Base-by-base conservation (phyloP, 2,329 filamentous ascomycete genomes). In the Aspergillus sp. region DNA sequence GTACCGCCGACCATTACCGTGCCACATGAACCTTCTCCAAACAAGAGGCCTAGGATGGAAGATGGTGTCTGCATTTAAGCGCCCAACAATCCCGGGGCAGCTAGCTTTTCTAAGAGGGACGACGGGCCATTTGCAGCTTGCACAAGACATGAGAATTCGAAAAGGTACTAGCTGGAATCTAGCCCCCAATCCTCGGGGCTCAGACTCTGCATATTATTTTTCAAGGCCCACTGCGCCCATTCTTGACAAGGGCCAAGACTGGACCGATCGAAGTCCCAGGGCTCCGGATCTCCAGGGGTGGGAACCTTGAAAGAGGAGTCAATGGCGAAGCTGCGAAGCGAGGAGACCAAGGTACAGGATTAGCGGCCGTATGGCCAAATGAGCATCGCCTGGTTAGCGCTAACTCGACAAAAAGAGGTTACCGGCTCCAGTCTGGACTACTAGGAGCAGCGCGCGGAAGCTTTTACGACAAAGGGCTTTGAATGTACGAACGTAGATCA, bases 41-140 rank as follows among this genome's bases (percentile, higher is more conserved):
- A 62, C 60, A 35, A 64, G 60, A 67, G 65, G 61, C 63, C 62
- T 60, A 68, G 65, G 63, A 62, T 70, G 62, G 63, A 72, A 61
- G 65, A 70, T 65, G 63, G 64, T 31, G 57, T 66, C 69, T 72
- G 67, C 68, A 68, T 70, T 72, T 73, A 74, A 74, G 72, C 72
- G 72, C 71, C 68, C 66, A 51, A 61, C 57, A 61, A 66, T 65
- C 54, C 64, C 63, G 60, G 66, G 63, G 61, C 55, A 63, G 63
- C 56, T 66, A 65, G 64, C 64, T 57, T 61, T 59, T 62, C 57
- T 56, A 50, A 56, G 46, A 19, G 19, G 19, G 19, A 19, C 19
- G 19, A 19, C 19, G 19, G 19, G 19, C 19, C 19, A 19, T 19
- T 19, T 52, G 45, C 39, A 39, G 31, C 46, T 47, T 59, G 56